A percentile compares a stretch with the other conserved stretches of the same genome.
These are phyloP conservation scores for Lenwebbia sp. DNA, from an alignment of 345 rosid species.

Conservation along the genomic window DNA sequence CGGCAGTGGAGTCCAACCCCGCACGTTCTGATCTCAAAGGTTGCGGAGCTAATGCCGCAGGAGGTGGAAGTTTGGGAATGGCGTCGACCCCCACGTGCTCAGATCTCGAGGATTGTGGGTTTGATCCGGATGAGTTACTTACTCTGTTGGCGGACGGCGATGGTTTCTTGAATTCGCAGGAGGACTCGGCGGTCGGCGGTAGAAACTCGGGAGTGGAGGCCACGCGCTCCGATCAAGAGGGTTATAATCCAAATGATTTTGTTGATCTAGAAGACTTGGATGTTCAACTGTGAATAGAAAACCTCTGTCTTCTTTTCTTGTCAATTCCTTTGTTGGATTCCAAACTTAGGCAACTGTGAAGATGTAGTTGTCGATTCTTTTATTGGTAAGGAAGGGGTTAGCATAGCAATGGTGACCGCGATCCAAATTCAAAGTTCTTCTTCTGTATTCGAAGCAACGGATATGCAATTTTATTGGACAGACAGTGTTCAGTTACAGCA, in stretches of 20 bases:
- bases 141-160: background rate
- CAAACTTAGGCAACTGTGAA: background rate
- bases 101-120: background rate
- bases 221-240: too few relatives aligned
- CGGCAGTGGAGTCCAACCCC: background rate
- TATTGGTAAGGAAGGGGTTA: background rate
- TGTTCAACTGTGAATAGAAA: too few relatives aligned
- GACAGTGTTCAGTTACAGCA: background rate
- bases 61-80: background rate
- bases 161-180: background rate
- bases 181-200: too few relatives aligned
- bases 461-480: background rate
- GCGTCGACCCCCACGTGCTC: too few relatives aligned
- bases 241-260: too few relatives aligned
- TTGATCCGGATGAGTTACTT: background rate
- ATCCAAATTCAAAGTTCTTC: background rate
- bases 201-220: background rate
- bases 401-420: background rate
- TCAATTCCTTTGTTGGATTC: background rate
- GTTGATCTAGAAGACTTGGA: too few relatives aligned
- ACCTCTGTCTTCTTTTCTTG: too few relatives aligned
- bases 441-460: too few relatives aligned
- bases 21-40: background rate
- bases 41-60: background rate
- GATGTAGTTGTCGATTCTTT: background rate